Conservation (phyloP, 805 yeast species). For the Debaryomyces tyrocola region DNA sequence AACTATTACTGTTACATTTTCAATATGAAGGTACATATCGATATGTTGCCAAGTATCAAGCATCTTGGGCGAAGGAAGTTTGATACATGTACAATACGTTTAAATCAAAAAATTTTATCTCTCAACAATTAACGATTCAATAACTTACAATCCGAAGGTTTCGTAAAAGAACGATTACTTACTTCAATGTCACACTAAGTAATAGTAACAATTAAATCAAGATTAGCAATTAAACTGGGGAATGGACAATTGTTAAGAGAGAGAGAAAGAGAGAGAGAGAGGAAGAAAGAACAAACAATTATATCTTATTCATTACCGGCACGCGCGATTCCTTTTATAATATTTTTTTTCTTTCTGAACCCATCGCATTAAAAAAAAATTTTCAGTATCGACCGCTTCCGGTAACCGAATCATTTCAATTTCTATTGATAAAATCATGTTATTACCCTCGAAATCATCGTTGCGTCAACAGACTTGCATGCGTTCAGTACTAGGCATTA, state of each 20-base stretch:
- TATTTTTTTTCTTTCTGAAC: neutral
- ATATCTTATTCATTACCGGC: neutral
- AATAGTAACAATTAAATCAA: constrained; percentile 4
- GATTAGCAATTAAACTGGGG: constrained; percentile 20
- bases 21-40: too few species aligned
- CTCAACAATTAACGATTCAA: constrained; percentile 7
- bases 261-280: constrained; percentile 39
- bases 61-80: too few species aligned
- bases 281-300: constrained; percentile 17
- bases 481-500: too few species aligned
- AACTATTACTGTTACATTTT: too few species aligned
- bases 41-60: too few species aligned
- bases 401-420: neutral
- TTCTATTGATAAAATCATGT: neutral
- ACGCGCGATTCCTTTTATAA: constrained; percentile 3
- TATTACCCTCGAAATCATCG: neutral
- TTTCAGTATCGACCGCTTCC: constrained; percentile 1
- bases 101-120: neutral
- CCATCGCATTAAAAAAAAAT: constrained; percentile 3
- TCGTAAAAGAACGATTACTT: constrained; percentile 2
- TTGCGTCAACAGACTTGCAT: constrained; percentile 4
- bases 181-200: constrained; percentile 5
- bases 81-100: too few species aligned
- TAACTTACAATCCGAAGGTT: constrained; percentile 7
- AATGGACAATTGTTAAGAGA: constrained; percentile 36